phyloP scores from a whole-genome alignment of 768 basidiomycete genomes.

The Pleurotus cornucopiae region DNA sequence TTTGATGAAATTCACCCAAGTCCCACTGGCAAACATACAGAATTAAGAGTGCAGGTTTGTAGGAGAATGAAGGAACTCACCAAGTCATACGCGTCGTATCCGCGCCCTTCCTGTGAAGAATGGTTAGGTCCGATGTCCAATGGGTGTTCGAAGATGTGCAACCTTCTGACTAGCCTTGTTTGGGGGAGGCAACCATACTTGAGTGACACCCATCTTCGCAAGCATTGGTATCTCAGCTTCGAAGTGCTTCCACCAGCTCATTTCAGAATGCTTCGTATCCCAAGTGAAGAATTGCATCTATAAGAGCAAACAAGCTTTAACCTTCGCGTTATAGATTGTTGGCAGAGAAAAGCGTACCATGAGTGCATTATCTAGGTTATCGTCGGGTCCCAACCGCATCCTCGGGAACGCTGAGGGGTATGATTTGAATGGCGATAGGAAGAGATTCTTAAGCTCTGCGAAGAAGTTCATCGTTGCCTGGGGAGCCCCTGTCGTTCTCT shows the following conservation, averaged over 20 bases:
- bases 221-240: conserved; percentile 61
- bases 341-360: conserved; percentile 46
- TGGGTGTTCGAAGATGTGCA: conserved; percentile 7
- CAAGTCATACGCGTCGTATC: conserved; percentile 85
- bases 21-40: conserved; percentile 59
- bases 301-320: background rate
- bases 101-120: conserved; percentile 54
- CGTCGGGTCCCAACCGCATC: conserved; percentile 60
- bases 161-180: conserved; percentile 73
- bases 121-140: background rate
- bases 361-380: conserved; percentile 47
- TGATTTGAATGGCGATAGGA: conserved; percentile 13
- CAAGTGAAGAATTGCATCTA: conserved; percentile 86
- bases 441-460: conserved; percentile 24
- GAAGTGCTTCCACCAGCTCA: conserved; percentile 83
- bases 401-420: conserved; percentile 41
- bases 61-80: conserved; percentile 31
- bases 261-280: conserved; percentile 51
- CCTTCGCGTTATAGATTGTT: too few relatives aligned
- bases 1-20: conserved; percentile 80
- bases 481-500: background rate
- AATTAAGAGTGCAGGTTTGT: background rate
- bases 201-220: conserved; percentile 68
- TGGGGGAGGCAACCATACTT: conserved; percentile 81
- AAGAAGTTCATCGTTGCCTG: conserved; percentile 17